Evolutionary conservation across 192 early-diverging fungal species (phyloP).

Genomic region (Chytriomyces hyalinus): DNA sequence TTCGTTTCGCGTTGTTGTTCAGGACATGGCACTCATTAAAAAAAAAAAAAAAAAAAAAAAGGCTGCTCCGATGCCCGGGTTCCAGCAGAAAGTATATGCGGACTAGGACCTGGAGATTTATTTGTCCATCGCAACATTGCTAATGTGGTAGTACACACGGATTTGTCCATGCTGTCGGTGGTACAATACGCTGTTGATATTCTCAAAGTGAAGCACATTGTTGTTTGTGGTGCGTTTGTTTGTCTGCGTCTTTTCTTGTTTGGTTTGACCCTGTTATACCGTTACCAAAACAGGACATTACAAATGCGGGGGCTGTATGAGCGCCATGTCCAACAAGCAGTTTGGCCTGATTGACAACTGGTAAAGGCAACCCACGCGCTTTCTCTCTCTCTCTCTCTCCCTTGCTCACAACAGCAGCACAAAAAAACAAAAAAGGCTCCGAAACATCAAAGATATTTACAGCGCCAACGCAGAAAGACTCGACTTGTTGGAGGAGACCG

Average conservation of each 20-base stretch:
- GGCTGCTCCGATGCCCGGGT: constrained; percentile 92
- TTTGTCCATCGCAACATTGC: constrained; percentile 99
- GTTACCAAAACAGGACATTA: constrained; percentile 48
- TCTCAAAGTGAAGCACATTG: constrained; percentile 88
- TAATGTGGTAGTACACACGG: constrained; percentile 82
- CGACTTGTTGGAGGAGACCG: not conserved
- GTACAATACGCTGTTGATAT: constrained; percentile 92
- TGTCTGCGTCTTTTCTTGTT: not conserved
- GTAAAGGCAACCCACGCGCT: not conserved
- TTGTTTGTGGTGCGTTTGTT: constrained; percentile 65
- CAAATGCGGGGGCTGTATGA: constrained; percentile 47
- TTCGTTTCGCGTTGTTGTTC: not conserved
- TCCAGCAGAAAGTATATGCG: constrained; percentile 74
- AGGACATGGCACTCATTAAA: not conserved
- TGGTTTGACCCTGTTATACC: not conserved
- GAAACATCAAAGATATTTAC: constrained; percentile 46
- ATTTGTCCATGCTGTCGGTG: constrained; percentile 82
- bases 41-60: not conserved
- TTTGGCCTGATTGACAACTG: constrained; percentile 51
- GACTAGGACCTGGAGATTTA: constrained; percentile 76
- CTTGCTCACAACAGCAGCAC: not conserved
- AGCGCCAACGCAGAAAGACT: constrained; percentile 25
- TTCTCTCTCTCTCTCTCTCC: not conserved
- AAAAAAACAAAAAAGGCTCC: constrained; percentile 5
- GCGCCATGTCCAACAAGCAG: constrained; percentile 48